Evolutionary conservation across 805 yeast genomes (phyloP), one percentile per base, ranked within the genome.

Genomic region (Lachancea nothofagi): DNA sequence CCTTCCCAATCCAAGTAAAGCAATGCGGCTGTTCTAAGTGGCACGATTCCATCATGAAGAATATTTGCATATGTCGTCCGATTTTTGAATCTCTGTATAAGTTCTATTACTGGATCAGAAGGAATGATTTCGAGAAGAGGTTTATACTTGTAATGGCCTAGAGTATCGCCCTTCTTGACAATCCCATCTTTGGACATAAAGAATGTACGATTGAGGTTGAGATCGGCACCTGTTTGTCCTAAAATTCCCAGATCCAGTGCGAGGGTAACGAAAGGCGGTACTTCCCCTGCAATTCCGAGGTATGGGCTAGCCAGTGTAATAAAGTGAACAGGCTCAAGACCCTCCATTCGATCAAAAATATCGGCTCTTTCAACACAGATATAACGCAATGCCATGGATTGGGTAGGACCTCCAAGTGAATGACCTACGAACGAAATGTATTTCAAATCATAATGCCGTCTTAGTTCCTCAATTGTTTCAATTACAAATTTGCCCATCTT

Each of bases 41-140:
- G 97, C 2, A 93, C 98, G 38, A 93, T 88, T 2, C 98, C 98
- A 64, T 93, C 98, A 60, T 93, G 81, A 14, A 85, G 70, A 0
- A 84, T 80, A 62, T 93, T 93, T 0, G 97, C 96, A 60, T 93
- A 93, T 0, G 83, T 66, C 0, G 96, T 87, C 46, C 97, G 69
- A 44, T 82, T 66, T 29, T 69, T 57, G 62, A 93, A 90, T 42
- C 63, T 61, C 42, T 75, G 73, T 43, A 90, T 69, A 0, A 83
- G 69, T 25, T 62, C 63, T 45, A 81, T 79, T 0, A 90, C 81
- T 2, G 89, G 84, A 5, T 83, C 80, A 1, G 82, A 69, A 0
- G 97, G 94, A 3, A 90, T 65, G 19, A 85, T 63, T 45, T 85
- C 77, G 29, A 93, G 64, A 10, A 93, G 61, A 0, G 97, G 95